Conservation (phyloP, 2,329 filamentous ascomycete species). For the Fusarium circinatum region DNA sequence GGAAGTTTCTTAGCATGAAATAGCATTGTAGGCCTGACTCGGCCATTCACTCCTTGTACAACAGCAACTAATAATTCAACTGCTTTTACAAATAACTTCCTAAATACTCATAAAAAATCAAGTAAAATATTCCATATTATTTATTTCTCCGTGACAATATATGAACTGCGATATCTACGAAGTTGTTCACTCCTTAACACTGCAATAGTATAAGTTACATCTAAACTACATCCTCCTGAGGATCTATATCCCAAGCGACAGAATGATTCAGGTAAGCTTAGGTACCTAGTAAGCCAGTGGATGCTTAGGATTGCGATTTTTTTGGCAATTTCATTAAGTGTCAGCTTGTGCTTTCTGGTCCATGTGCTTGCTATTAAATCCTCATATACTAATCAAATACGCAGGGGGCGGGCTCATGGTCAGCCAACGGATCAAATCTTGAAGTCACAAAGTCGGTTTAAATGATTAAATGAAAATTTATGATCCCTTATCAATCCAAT, state of each 20-base stretch:
- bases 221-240: neutral
- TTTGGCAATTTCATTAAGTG: neutral
- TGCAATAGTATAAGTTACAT: neutral
- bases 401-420: neutral
- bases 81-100: neutral
- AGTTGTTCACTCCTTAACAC: neutral
- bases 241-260: neutral
- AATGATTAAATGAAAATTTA: neutral
- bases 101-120: neutral
- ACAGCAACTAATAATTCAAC: slow-evolving; percentile 28
- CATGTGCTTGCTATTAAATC: neutral
- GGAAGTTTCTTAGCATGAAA: slow-evolving; percentile 22
- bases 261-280: neutral
- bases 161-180: neutral
- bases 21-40: slow-evolving; percentile 6
- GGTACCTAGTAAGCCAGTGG: neutral
- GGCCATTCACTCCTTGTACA: slow-evolving; percentile 36
- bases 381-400: neutral
- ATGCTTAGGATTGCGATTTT: neutral
- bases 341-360: neutral
- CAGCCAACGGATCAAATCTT: neutral
- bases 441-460: neutral
- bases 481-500: neutral
- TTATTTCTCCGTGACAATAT: neutral
- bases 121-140: neutral